Evolutionary conservation across 768 basidiomycete genomes (phyloP), one percentile per base, ranked within the genome.

Genomic region (Asterophora lycoperdoides): DNA sequence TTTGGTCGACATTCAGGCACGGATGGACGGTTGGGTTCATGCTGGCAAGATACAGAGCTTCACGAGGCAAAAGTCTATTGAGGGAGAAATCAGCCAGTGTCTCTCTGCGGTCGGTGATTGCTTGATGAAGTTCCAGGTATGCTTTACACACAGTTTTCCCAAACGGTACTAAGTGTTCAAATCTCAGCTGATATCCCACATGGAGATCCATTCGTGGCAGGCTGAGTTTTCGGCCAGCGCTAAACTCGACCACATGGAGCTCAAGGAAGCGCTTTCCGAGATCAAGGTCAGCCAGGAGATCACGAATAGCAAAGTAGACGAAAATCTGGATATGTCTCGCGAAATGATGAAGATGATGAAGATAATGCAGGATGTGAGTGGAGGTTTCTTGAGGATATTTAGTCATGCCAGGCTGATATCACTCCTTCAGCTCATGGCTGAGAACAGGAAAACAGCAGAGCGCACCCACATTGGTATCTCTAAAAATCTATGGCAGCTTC

Each of bases 181-280:
- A 10, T n/a, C 7, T 13, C 46, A 79, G 80, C 53, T 82, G 39
- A 61, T 63, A 13, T 74, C 78, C 17, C 70, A 73, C 19, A 55
- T 74, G 5, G 76, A 74, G 35, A 68, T 75, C 14, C 72, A 69
- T 37, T 59, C 61, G 7, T 82, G 80, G 80, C 77, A 79, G 53
- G 53, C 60, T 6, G 69, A 74, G 26, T 71, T 78, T 52, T 57
- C 60, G 35, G 56, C 56, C 11, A 74, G 71, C 35, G 55, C 57
- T 7, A 62, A 68, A 48, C 64, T 59, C 10, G 80, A 81, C 55
- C 72, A 74, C 45, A 55, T 59, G 3, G 72, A 79, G 41, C 56
- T 79, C 15, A 36, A 75, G n/a, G 54, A 61, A 15, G 70, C 67
- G 44, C 64, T 81, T 3, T 68, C 73, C 23, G 70, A 73, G 41